Evolutionary conservation across 2,329 filamentous ascomycete genomes (phyloP), one percentile per base, ranked within the genome.

Genomic region (Teratosphaeriaceae sp.): DNA sequence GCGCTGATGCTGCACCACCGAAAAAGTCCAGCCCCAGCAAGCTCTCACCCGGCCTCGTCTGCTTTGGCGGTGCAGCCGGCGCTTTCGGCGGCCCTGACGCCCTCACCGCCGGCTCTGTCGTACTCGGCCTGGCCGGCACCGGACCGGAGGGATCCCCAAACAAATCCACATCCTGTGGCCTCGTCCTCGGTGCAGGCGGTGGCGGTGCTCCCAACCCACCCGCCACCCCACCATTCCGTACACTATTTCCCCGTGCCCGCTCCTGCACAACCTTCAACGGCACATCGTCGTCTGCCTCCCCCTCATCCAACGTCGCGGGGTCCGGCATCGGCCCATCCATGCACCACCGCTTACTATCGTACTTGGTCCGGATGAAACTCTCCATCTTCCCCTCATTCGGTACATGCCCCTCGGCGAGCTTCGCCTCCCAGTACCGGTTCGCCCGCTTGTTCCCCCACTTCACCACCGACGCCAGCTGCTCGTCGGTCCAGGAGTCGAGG

Each of bases 291-390:
- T 96, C 90, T 9, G 13, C 50, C 21, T 44, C 49, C 42, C 81
- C 88, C 13, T 36, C 40, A 62, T 94, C 88, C 40, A 98, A 69
- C 1, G 85, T 86, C 2, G 86, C 76, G n/a, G 94, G 92, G 62
- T 97, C 88, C 4, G 94, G 94, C 62, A 94, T 90, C 4, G 81
- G 82, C 1, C 92, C 92, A 48, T 98, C 92, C 89, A 97, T 97
- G n/a, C 88, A 85, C 92, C 92, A 98, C 70, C 94, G 78, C 78
- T 95, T 97, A 42, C 92, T 85, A 65, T 98, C 92, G 67, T 98
- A 98, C 68, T 98, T 98, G 44, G 94, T 98, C 54, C 92, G 82
- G 58, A 98, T 97, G 62, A 98, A 98, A 73, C 97, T 98, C 76
- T 98, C 92, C 57, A 98, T 97, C 76, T 98, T 98, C 54, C 85